Conservation (phyloP, 1,139 yeast species). For the Geotrichum reessii region DNA sequence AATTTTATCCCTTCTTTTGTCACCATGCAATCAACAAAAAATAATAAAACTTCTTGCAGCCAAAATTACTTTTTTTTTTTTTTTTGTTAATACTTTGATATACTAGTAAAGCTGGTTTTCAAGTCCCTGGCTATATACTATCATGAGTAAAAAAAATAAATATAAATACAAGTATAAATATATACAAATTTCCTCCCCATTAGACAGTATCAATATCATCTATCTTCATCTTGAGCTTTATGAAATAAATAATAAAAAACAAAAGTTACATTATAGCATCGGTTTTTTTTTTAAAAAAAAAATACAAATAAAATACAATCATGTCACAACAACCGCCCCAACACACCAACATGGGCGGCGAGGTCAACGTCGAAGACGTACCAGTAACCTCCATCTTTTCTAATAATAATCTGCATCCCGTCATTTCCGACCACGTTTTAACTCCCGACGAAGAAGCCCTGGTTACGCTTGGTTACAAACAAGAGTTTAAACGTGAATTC, state of each 20-base stretch:
- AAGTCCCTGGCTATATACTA: too few species aligned
- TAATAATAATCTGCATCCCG: slow-evolving; percentile 26
- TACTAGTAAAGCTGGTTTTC: too few species aligned
- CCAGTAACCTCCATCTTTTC: slow-evolving; percentile 26
- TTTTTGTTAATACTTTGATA: too few species aligned
- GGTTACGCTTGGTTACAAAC: slow-evolving; percentile 62
- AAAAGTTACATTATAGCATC: too few species aligned
- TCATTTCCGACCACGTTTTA: slow-evolving; percentile 26
- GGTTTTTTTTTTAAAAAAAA: too few species aligned
- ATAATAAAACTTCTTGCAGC: background rate
- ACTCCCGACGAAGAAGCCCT: slow-evolving; percentile 29
- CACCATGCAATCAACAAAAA: background rate
- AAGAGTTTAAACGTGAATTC: slow-evolving; percentile 60
- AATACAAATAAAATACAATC: background rate
- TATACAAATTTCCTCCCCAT: background rate
- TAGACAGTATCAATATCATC: background rate
- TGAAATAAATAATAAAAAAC: too few species aligned
- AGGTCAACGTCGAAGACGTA: slow-evolving; percentile 25
- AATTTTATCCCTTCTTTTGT: background rate
- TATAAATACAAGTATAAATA: background rate
- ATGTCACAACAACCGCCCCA: background rate
- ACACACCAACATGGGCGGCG: slow-evolving; percentile 23
- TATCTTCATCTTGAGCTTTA: background rate
- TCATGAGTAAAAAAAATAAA: too few species aligned
- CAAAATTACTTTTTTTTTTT: background rate